phyloP scores from a whole-genome alignment of 2,329 filamentous ascomycete genomes.

The Kalaharituber pfeilii region DNA sequence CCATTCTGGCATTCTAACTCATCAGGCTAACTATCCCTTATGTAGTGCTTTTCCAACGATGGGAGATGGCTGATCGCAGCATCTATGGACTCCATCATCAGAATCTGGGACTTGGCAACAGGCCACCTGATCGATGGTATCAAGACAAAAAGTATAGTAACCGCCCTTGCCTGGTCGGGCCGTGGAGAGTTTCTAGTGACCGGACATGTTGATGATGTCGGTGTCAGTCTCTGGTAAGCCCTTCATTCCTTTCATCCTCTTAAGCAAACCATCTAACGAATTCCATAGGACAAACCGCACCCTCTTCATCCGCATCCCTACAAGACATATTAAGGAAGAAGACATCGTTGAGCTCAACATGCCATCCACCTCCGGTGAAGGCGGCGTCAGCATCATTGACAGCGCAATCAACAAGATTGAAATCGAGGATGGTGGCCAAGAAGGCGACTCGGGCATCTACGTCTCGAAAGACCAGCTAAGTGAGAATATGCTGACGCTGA shows the following conservation, averaged over 20 bases:
- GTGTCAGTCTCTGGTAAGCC: conserved; percentile 64
- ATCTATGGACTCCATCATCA: conserved; percentile 59
- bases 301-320: conserved; percentile 75
- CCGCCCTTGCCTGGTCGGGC: conserved; percentile 66
- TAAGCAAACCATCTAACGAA: background rate
- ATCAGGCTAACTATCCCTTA: background rate
- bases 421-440: conserved; percentile 33
- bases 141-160: conserved; percentile 59
- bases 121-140: conserved; percentile 91
- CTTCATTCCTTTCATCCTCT: background rate
- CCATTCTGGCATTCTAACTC: background rate
- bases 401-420: conserved; percentile 48
- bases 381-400: conserved; percentile 55
- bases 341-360: conserved; percentile 48
- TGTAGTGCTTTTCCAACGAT: conserved; percentile 63
- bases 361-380: conserved; percentile 69
- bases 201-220: conserved; percentile 61
- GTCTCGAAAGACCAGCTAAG: conserved; percentile 59
- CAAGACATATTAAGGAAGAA: conserved; percentile 63
- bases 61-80: conserved; percentile 86
- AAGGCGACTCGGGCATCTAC: conserved; percentile 38
- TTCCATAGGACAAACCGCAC: conserved; percentile 55
- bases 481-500: conserved; percentile 69
- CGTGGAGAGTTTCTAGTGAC: conserved; percentile 93
- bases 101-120: conserved; percentile 90